Percentiles rank a stretch among this genome's conserved stretches.
phyloP scores from a whole-genome alignment of 1,139 yeast genomes.

The Hanseniaspora uvarum region DNA sequence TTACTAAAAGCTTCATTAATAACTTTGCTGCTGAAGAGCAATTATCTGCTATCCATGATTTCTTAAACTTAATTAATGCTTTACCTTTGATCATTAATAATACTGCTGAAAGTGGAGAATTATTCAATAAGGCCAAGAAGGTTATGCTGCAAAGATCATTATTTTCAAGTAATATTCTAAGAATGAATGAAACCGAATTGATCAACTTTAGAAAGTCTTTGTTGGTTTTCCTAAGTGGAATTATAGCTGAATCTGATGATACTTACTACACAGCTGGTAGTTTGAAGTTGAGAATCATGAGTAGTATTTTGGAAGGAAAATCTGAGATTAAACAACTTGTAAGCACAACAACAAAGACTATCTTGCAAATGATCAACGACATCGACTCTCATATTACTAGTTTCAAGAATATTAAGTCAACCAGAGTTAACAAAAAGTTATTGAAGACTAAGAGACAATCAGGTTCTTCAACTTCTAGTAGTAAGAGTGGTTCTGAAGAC shows the following conservation, averaged over 20 bases:
- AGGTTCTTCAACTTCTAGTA: constrained; percentile 14
- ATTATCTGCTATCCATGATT: constrained; percentile 48
- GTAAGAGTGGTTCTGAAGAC: constrained; percentile 18
- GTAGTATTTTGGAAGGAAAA: constrained; percentile 43
- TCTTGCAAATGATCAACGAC: constrained; percentile 39
- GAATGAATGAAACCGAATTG: constrained; percentile 44
- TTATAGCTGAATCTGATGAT: constrained; percentile 36
- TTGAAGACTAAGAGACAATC: constrained; percentile 15
- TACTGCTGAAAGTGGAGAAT: constrained; percentile 32
- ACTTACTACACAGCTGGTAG: constrained; percentile 39
- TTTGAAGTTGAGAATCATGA: constrained; percentile 51
- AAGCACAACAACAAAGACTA: constrained; percentile 31
- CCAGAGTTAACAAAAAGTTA: constrained; percentile 15
- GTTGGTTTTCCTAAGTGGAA: constrained; percentile 44
- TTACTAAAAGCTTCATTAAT: constrained; percentile 57
- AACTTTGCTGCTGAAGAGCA: constrained; percentile 62
- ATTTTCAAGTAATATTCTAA: constrained; percentile 51
- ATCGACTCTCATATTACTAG: constrained; percentile 25
- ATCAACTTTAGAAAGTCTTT: constrained; percentile 42
- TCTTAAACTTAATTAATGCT: constrained; percentile 44
- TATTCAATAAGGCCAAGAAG: constrained; percentile 43
- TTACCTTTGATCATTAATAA: constrained; percentile 35
- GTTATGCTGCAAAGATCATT: constrained; percentile 46
- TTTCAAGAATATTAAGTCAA: constrained; percentile 26
- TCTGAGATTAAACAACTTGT: constrained; percentile 25